Percentiles rank a stretch among this genome's conserved stretches.
phyloP scores from a whole-genome alignment of 2,329 filamentous ascomycete genomes.

The Pseudohalonectria lignicola region DNA sequence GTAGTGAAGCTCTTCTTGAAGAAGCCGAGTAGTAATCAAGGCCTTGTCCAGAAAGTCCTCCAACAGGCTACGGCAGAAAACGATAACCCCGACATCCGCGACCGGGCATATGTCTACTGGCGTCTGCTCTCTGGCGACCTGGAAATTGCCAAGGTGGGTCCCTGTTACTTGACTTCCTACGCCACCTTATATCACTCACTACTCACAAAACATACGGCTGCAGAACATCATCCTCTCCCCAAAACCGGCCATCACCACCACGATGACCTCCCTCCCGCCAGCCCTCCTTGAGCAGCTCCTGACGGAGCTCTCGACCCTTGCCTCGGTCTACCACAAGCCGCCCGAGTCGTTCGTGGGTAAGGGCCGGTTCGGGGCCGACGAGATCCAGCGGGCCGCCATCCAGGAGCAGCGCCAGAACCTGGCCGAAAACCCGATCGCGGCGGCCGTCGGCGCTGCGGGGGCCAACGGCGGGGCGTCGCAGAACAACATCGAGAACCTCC shows the following conservation, averaged over 20 bases:
- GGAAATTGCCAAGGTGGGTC: constrained; percentile 68
- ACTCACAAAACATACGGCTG: no score
- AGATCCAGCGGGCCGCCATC: constrained; percentile 89
- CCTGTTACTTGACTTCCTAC: neutral
- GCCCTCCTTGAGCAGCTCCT: constrained; percentile 83
- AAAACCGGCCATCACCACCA: constrained; percentile 88
- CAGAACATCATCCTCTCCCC: constrained; percentile 83
- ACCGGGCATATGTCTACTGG: constrained; percentile 98
- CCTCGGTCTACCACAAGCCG: constrained; percentile 97
- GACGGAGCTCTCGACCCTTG: constrained; percentile 81
- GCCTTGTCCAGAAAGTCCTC: constrained; percentile 85
- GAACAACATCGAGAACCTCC: constrained; percentile 82
- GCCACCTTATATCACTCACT: neutral
- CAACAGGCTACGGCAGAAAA: constrained; percentile 88
- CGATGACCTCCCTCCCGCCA: constrained; percentile 79
- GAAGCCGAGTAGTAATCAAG: constrained; percentile 85
- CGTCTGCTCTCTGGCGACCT: constrained; percentile 86
- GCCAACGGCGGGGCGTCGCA: constrained; percentile 49
- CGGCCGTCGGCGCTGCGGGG: constrained; percentile 54
- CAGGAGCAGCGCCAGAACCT: constrained; percentile 91
- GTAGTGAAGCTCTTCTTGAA: constrained; percentile 97
- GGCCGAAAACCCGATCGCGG: constrained; percentile 85
- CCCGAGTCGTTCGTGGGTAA: constrained; percentile 97
- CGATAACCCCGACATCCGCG: constrained; percentile 94
- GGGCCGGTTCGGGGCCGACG: constrained; percentile 86